Evolutionary conservation across 1,284 basidiomycete genomes (phyloP).

Genomic region (Gomphus bonarii): DNA sequence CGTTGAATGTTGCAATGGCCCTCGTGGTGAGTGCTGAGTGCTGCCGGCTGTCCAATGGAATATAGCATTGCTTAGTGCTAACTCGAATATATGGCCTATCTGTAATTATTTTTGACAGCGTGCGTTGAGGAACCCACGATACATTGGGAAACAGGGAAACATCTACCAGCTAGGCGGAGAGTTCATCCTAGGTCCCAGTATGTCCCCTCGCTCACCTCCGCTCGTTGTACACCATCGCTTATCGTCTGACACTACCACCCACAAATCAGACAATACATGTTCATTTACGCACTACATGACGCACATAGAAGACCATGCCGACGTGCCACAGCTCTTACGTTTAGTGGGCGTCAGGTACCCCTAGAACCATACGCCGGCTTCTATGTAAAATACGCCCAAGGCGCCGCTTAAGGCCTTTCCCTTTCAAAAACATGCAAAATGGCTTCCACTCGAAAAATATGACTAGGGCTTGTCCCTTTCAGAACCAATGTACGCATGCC

Average conservation of each 20-base stretch:
- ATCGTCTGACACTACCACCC: background rate
- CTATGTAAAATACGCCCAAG: too few species aligned
- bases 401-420: too few species aligned
- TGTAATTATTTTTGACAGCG: conserved; percentile 22
- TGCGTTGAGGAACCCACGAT: conserved; percentile 32
- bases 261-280: conserved; percentile 25
- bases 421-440: too few species aligned
- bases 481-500: too few species aligned
- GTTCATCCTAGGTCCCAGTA: conserved; percentile 49
- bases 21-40: conserved; percentile 37
- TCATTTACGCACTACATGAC: conserved; percentile 45
- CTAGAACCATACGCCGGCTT: too few species aligned
- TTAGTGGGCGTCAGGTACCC: background rate
- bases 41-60: too few species aligned
- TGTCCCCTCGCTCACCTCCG: background rate
- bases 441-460: too few species aligned
- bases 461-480: too few species aligned
- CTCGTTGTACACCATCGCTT: conserved; percentile 1
- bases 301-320: conserved; percentile 51
- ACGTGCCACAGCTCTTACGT: background rate
- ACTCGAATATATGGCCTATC: too few species aligned
- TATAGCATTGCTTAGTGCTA: too few species aligned
- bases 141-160: conserved; percentile 50
- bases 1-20: conserved; percentile 32
- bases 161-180: conserved; percentile 52